phyloP scores from a whole-genome alignment of 768 basidiomycete genomes.

The Russula virescens region DNA sequence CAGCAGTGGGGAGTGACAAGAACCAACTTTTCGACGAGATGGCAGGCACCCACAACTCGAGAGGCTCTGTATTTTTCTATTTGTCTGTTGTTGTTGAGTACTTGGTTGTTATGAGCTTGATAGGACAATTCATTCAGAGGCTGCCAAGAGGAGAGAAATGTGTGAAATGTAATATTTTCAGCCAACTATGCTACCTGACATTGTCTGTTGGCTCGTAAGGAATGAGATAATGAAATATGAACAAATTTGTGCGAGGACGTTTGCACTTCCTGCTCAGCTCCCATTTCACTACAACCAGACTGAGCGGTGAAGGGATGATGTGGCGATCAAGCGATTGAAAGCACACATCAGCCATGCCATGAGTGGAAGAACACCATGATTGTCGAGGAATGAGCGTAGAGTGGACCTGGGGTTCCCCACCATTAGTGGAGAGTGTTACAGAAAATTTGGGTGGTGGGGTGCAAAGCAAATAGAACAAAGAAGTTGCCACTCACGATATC shows the following conservation, averaged over 20 bases:
- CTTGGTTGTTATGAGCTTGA: no score
- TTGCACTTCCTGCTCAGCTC: slow-evolving; percentile 96
- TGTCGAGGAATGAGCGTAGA: slow-evolving; percentile 69
- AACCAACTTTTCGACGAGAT: no score
- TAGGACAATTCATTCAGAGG: no score
- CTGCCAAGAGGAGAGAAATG: no score
- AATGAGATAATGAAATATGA: no score
- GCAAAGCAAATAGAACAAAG: slow-evolving; percentile 85
- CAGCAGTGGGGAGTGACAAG: no score
- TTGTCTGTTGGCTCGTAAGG: no score
- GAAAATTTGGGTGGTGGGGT: slow-evolving; percentile 93
- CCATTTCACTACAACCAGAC: slow-evolving; percentile 93
- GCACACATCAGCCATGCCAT: slow-evolving; percentile 71
- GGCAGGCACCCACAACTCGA: no score
- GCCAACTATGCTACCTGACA: no score
- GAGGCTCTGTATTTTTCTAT: no score
- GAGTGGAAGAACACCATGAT: slow-evolving; percentile 82
- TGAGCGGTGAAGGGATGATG: slow-evolving; percentile 62
- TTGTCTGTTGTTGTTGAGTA: no score
- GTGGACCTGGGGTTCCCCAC: slow-evolving; percentile 95
- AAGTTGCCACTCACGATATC: slow-evolving; percentile 87
- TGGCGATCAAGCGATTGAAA: slow-evolving; percentile 95
- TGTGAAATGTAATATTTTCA: no score
- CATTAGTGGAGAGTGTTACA: slow-evolving; percentile 91
- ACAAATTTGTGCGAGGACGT: slow-evolving; percentile 29